phyloP scores from a whole-genome alignment of 2,329 filamentous ascomycete species.

The Fusarium avenaceum region DNA sequence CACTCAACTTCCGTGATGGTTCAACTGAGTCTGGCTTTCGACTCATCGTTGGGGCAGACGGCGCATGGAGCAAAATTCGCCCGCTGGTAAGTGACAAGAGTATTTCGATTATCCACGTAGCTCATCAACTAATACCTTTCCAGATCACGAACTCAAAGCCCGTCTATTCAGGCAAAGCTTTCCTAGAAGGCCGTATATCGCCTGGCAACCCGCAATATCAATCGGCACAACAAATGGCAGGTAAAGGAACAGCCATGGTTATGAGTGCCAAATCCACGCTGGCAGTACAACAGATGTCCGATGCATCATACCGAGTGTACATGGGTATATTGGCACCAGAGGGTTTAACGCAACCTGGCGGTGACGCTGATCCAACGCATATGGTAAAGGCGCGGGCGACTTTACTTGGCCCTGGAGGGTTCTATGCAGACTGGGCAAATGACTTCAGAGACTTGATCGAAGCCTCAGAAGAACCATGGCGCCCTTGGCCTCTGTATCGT shows the following conservation, averaged over 20 bases:
- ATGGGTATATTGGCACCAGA: slow-evolving; percentile 3
- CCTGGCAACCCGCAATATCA: not conserved
- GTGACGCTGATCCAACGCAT: slow-evolving; percentile 12
- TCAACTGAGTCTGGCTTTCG: slow-evolving; percentile 3
- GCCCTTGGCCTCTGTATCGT: slow-evolving; percentile 15
- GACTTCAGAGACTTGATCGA: slow-evolving; percentile 1
- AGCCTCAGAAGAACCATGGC: not conserved
- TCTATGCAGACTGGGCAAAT: not conserved
- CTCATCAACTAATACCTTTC: fast-evolving
- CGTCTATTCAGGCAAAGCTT: not conserved
- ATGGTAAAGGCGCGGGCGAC: no score
- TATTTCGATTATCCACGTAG: fast-evolving
- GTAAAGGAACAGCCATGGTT: slow-evolving; percentile 8
- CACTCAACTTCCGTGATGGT: slow-evolving; percentile 9
- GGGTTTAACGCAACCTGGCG: not conserved
- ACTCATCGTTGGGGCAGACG: slow-evolving; percentile 11
- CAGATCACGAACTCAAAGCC: not conserved
- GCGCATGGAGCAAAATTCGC: slow-evolving; percentile 14
- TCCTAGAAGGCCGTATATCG: slow-evolving; percentile 6
- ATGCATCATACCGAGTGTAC: slow-evolving; percentile 9
- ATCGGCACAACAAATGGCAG: slow-evolving; percentile 1
- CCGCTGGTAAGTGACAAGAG: not conserved
- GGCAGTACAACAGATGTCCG: slow-evolving; percentile 2
- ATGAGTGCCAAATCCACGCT: slow-evolving; percentile 5
- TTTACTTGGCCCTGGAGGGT: not conserved